Evolutionary conservation across 2,329 filamentous ascomycete genomes (phyloP), one percentile per base, ranked within the genome.

Genomic region (Ophiostoma montium): DNA sequence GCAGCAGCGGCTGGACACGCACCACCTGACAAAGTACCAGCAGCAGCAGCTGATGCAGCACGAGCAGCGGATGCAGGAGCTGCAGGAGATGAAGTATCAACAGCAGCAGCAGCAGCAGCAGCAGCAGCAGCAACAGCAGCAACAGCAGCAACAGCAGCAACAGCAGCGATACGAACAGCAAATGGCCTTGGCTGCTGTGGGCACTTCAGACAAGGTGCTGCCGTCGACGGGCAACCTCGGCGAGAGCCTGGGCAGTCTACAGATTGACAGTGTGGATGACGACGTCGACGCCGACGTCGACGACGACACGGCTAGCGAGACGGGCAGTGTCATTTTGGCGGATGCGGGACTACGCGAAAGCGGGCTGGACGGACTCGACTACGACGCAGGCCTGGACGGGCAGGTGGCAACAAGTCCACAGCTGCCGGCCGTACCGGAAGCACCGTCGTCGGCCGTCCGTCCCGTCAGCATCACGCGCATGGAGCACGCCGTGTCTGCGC

Each of bases 31-130:
- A 9, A 47, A 49, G 42, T 44, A 41, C 7, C 47, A 48, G 23
- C 45, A 45, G 30, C 39, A 50, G 13, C 35, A 46, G 19, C 21
- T 11, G 27, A 27, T 35, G 43, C 30, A 19, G 19, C 15, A 33
- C 3, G 13, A 19, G 35, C 3, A 19, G 35, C n/a, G 19, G 35
- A 35, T 9, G 12, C 23, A 47, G 13, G 18, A 44, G 43, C 38
- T 50, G 31, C 41, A 46, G 39, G 31, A 38, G 23, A 21, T 35
- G 21, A 38, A 50, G 44, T 23, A 41, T 5, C 39, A 52, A 13
- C 35, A 50, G 31, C 49, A 53, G 18, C 47, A 52, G 19, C 47
- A 54, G 23, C 46, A 54, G n/a, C 51, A 50, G 27, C 54, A 52
- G 16, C 38, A 19, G 32, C 39, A 43, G 21, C 42, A 9, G 48